Conservation (phyloP, 1,284 basidiomycete genomes). For the Golubevia sp. region DNA sequence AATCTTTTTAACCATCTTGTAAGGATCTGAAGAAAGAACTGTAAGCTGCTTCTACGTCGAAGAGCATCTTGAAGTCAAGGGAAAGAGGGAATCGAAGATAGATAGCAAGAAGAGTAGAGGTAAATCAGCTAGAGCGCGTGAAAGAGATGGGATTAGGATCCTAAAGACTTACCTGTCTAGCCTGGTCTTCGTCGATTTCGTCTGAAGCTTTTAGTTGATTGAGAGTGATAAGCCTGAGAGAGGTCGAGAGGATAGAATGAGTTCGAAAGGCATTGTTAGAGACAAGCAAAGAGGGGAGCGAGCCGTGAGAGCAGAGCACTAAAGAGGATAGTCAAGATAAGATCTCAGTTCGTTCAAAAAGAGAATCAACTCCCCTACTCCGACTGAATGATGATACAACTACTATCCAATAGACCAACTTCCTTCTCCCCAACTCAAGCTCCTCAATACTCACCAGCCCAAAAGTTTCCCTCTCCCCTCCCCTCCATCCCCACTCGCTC, state of each 20-base stretch:
- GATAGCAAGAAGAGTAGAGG: not conserved
- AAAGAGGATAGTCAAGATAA: not conserved
- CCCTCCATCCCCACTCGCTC: conserved; percentile 19
- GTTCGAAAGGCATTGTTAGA: no score
- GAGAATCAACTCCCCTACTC: no score
- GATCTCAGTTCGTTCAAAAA: no score
- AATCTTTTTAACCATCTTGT: conserved; percentile 14
- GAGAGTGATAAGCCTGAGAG: conserved; percentile 43
- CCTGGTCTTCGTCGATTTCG: conserved; percentile 55
- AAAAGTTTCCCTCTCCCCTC: conserved; percentile 46
- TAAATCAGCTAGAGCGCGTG: not conserved
- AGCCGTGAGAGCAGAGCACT: no score
- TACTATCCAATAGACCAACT: no score
- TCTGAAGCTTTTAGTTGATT: conserved; percentile 59
- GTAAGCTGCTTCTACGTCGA: conserved; percentile 57
- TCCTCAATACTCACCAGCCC: conserved; percentile 30
- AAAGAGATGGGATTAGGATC: not conserved
- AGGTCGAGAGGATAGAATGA: not conserved
- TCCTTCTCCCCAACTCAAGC: not conserved
- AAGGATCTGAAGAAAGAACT: conserved; percentile 54
- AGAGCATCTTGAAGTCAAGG: conserved; percentile 43
- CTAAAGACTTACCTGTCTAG: conserved; percentile 28
- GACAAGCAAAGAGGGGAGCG: no score
- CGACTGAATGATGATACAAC: no score
- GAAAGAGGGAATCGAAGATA: not conserved